Percentiles rank a stretch among this genome's conserved stretches.
Evolutionary conservation across 2,329 filamentous ascomycete species (phyloP).

Genomic region (Pseudogymnoascus sp.): DNA sequence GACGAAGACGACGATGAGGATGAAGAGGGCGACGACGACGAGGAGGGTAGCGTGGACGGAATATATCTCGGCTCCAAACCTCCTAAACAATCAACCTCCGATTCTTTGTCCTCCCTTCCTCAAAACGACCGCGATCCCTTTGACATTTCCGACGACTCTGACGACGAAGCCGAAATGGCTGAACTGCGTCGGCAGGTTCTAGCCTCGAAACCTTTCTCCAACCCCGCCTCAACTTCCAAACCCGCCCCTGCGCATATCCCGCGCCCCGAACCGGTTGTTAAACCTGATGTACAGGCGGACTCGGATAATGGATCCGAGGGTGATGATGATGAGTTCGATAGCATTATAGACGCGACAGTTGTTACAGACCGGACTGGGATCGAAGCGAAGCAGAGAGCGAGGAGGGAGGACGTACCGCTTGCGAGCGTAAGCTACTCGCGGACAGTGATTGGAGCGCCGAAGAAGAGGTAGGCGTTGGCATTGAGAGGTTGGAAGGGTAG

Average conservation of each 20-base stretch:
- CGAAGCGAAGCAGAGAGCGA: conserved; percentile 48
- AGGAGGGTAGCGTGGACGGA: conserved; percentile 44
- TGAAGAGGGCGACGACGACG: conserved; percentile 38
- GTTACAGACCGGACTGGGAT: conserved; percentile 81
- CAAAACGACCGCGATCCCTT: conserved; percentile 52
- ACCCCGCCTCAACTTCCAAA: conserved; percentile 45
- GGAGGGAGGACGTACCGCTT: conserved; percentile 31
- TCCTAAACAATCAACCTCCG: conserved; percentile 19
- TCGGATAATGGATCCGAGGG: conserved; percentile 50
- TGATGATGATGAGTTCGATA: conserved; percentile 74
- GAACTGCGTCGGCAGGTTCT: conserved; percentile 86
- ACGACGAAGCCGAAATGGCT: conserved; percentile 81
- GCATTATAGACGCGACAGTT: conserved; percentile 84
- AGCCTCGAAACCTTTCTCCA: conserved; percentile 79
- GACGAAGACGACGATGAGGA: conserved; percentile 42
- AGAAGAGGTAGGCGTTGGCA: conserved; percentile 15
- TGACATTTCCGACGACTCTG: conserved; percentile 69
- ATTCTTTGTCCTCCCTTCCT: neutral
- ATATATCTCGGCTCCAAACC: conserved; percentile 53
- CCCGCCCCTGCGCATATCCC: conserved; percentile 45
- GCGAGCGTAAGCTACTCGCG: conserved; percentile 29
- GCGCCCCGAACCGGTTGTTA: conserved; percentile 45
- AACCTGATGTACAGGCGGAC: conserved; percentile 61
- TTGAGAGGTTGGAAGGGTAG: neutral
- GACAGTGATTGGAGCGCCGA: conserved; percentile 30